phyloP scores from a whole-genome alignment of 2,329 filamentous ascomycete species.

The Fusarium robinianum region DNA sequence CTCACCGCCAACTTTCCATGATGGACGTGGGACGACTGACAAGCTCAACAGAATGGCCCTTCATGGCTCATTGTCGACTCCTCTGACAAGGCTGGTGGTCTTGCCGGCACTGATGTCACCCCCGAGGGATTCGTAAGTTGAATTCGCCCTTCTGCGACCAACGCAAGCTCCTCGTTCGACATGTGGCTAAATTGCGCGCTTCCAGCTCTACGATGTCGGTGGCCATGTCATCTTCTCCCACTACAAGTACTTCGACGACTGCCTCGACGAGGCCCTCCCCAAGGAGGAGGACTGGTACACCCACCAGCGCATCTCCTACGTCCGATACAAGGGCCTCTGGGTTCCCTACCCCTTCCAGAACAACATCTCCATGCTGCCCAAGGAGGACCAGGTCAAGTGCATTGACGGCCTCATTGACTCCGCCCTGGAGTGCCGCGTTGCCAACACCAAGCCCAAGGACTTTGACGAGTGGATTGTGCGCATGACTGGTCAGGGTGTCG shows the following conservation, averaged over 20 bases:
- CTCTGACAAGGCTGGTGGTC: slow-evolving; percentile 88
- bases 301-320: slow-evolving; percentile 98
- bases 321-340: slow-evolving; percentile 95
- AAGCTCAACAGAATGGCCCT: slow-evolving; percentile 70
- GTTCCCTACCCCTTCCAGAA: slow-evolving; percentile 99
- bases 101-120: slow-evolving; percentile 93
- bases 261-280: slow-evolving; percentile 94
- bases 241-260: slow-evolving; percentile 99
- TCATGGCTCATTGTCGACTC: slow-evolving; percentile 97
- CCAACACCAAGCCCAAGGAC: slow-evolving; percentile 90
- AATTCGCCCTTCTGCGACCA: too few species aligned
- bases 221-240: slow-evolving; percentile 99
- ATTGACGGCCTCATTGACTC: slow-evolving; percentile 97
- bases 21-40: slow-evolving; percentile 33
- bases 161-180: slow-evolving; percentile 8
- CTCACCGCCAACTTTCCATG: slow-evolving; percentile 41
- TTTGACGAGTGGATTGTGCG: slow-evolving; percentile 99
- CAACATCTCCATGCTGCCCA: slow-evolving; percentile 97
- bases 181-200: slow-evolving; percentile 25
- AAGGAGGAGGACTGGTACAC: slow-evolving; percentile 95
- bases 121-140: slow-evolving; percentile 93
- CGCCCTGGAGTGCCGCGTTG: slow-evolving; percentile 81
- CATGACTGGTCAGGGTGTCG: slow-evolving; percentile 86
- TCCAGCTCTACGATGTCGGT: slow-evolving; percentile 94
- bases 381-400: slow-evolving; percentile 94